Base-by-base conservation (phyloP, 148 eudicot species). In the Bassia scoparia region DNA sequence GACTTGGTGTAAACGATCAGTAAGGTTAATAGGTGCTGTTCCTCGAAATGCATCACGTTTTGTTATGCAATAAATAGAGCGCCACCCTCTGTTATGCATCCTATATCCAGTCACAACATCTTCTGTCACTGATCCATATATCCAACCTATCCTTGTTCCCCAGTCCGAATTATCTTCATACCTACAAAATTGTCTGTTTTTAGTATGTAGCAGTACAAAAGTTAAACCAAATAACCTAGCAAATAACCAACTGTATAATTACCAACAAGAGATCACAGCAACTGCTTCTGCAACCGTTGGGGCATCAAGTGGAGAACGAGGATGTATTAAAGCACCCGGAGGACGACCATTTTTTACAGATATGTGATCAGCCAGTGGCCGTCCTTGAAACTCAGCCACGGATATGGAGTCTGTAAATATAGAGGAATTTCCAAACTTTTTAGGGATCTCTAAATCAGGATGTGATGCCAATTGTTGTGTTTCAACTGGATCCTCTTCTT, bases 51-150 rank as follows among this genome's bases (percentile, higher is more conserved):
- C 96, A 63, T 93, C 98, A 21, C 90, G 83, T 74, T 90, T 90
- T 53, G 98, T 93, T 71, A 93, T 80, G 79, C 98, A 93, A 73
- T 93, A 93, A 41, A 93, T 83, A 8, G 98, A 93, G 26, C 96
- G 75, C 98, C 98, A 93, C 27, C 98, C 98, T 37, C 98, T 90
- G 55, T 93, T 93, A 79, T 93, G 96, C 96, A 93, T 93, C 35
- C 98, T 76, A 73, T 93, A 93, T 20, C 98, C 96, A 0, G 98
- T 93, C 62, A 93, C 96, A 72, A 92, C 96, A 70, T 89, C 97
- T 72, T 92, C 97, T 34, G 95, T 92, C 50, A 92, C 97, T 5
- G 95, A 92, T 15, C 98, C 98, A 21, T 93, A 93, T 55, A 93
- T 93, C 98, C 98, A 93, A 7, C 96, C 98, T 13, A 87, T 79